Conservation (phyloP, 768 basidiomycete genomes). For the Trametes maxima region DNA sequence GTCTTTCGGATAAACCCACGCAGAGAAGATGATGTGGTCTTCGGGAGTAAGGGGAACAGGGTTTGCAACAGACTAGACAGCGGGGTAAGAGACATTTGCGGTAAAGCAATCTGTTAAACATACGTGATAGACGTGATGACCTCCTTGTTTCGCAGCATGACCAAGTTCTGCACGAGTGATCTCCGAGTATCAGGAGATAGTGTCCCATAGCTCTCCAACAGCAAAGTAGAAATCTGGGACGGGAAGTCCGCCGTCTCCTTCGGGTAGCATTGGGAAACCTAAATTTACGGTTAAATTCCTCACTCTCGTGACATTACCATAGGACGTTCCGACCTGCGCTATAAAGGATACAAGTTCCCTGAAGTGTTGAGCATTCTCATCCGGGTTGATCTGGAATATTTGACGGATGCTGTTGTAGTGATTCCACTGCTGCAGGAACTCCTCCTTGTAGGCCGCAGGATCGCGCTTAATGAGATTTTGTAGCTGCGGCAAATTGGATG, state of each 20-base stretch:
- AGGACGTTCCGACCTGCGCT: constrained; percentile 59
- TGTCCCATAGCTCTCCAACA: constrained; percentile 76
- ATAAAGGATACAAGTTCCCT: constrained; percentile 90
- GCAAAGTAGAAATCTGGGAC: constrained; percentile 70
- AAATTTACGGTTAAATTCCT: constrained; percentile 1
- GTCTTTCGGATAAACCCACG: constrained; percentile 89
- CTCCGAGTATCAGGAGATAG: constrained; percentile 83
- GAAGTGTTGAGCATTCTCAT: constrained; percentile 84
- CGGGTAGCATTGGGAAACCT: constrained; percentile 94
- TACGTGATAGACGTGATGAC: constrained; percentile 93
- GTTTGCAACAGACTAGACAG: constrained; percentile 76
- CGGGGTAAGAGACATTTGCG: not conserved
- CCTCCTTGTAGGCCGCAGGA: constrained; percentile 87
- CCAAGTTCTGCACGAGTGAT: constrained; percentile 85
- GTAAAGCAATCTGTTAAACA: constrained; percentile 33
- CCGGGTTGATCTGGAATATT: constrained; percentile 81
- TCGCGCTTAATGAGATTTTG: constrained; percentile 98
- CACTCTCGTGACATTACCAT: not conserved
- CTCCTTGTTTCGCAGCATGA: constrained; percentile 91
- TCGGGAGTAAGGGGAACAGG: constrained; percentile 95
- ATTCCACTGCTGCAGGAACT: constrained; percentile 96
- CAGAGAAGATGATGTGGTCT: constrained; percentile 83
- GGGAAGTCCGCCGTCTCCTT: constrained; percentile 88
- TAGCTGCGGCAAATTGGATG: constrained; percentile 90
- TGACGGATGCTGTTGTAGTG: constrained; percentile 88